Percentiles rank a stretch among this genome's conserved stretches.
phyloP scores from a whole-genome alignment of 75 land plant genomes.

The Pinus tabuliformis region DNA sequence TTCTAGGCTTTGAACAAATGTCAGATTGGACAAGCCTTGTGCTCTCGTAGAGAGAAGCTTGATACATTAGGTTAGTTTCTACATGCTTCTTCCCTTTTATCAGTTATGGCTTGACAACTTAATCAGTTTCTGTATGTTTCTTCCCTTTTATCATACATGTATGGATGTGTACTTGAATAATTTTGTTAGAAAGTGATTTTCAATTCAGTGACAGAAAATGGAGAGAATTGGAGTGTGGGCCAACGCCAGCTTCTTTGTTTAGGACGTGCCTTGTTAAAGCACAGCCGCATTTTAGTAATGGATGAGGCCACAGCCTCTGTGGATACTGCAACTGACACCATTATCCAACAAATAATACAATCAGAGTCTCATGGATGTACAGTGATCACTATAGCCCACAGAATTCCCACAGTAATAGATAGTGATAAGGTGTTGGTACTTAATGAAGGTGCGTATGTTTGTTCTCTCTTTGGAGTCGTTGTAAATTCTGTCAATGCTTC shows the following conservation, averaged over 20 bases:
- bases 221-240: constrained; percentile 58
- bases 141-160: not conserved
- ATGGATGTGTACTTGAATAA: not conserved
- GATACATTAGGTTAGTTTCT: constrained; percentile 17
- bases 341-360: constrained; percentile 46
- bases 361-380: constrained; percentile 34
- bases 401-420: constrained; percentile 55
- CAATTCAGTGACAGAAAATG: constrained; percentile 49
- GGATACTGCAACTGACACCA: constrained; percentile 48
- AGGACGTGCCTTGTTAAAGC: constrained; percentile 44
- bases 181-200: not conserved
- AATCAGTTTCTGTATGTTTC: not conserved
- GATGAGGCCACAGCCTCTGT: constrained; percentile 63
- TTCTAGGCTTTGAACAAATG: constrained; percentile 45
- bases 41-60: constrained; percentile 37
- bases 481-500: no score
- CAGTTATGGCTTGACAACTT: no score
- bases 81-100: not conserved
- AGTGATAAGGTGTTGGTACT: constrained; percentile 48
- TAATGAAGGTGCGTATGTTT: constrained; percentile 32
- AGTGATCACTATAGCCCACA: constrained; percentile 48
- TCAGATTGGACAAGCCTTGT: constrained; percentile 39
- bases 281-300: constrained; percentile 34
- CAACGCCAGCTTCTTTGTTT: constrained; percentile 48
- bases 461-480: not conserved